These are phyloP conservation scores for Stentor roeselii DNA, from an alignment of 73 alveolate genomes.

Conservation along the genomic window DNA sequence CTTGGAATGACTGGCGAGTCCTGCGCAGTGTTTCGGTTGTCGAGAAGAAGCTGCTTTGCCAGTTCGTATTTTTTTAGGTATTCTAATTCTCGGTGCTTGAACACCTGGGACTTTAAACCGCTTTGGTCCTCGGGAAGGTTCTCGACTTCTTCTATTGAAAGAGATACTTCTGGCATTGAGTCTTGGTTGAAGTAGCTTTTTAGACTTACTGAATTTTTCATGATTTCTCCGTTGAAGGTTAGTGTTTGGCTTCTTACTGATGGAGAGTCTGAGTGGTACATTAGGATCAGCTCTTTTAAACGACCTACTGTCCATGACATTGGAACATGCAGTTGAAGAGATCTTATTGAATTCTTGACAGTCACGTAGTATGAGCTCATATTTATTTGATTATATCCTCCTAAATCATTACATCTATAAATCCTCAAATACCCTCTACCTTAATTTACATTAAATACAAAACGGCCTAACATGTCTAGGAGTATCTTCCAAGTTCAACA, in stretches of 20 bases:
- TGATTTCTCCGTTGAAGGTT: not conserved
- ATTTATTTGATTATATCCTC: no score
- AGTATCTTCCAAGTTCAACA: not conserved
- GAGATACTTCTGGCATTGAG: not conserved
- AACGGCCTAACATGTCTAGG: conserved; percentile 6
- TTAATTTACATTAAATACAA: no score
- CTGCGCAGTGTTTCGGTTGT: not conserved
- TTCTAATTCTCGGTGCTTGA: conserved; percentile 1
- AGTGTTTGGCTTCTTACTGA: conserved; percentile 12
- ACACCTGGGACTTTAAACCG: not conserved
- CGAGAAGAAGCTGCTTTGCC: conserved; percentile 1
- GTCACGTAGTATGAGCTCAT: not conserved
- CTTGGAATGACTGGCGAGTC: not conserved
- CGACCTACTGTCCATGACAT: not conserved
- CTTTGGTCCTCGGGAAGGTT: not conserved
- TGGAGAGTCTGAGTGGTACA: conserved; percentile 17
- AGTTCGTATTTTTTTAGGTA: not conserved
- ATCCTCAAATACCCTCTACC: no score
- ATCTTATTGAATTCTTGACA: not conserved
- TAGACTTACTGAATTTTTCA: not conserved
- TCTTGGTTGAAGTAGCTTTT: not conserved
- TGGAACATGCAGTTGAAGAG: conserved; percentile 4
- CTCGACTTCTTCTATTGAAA: not conserved
- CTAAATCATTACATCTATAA: no score
- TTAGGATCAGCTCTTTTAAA: conserved; percentile 10